Percentiles rank a stretch among this genome's conserved stretches.
Conservation (phyloP, 257 asterid species). For the Lithospermum erythrorhizon region DNA sequence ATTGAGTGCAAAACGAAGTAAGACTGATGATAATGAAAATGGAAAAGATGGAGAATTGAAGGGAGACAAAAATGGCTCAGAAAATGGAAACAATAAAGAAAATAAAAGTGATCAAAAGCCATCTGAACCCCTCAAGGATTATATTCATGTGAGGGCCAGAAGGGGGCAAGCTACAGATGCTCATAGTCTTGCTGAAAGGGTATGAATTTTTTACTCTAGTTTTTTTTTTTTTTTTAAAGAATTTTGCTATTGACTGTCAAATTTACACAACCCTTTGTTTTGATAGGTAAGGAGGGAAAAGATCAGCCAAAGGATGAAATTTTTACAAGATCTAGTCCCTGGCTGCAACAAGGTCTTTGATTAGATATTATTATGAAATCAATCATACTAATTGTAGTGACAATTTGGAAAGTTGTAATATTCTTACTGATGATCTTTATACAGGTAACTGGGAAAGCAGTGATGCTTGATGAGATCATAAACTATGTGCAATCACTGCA, state of each 20-base stretch:
- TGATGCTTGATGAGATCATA: slow-evolving; percentile 92
- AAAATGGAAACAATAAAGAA: slow-evolving; percentile 17
- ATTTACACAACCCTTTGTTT: neutral
- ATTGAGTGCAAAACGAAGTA: slow-evolving; percentile 48
- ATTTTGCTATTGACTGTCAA: neutral
- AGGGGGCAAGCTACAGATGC: slow-evolving; percentile 98
- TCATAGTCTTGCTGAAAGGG: slow-evolving; percentile 95
- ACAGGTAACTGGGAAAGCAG: slow-evolving; percentile 92
- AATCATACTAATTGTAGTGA: too few relatives aligned
- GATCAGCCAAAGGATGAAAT: slow-evolving; percentile 87
- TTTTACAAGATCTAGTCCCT: slow-evolving; percentile 85
- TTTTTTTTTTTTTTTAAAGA: neutral
- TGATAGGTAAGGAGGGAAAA: slow-evolving; percentile 80
- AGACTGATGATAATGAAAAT: slow-evolving; percentile 20
- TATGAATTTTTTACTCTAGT: slow-evolving; percentile 10
- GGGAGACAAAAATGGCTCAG: slow-evolving; percentile 15
- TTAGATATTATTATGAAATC: neutral
- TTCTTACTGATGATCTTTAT: neutral
- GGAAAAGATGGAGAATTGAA: slow-evolving; percentile 20
- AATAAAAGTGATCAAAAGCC: slow-evolving; percentile 24
- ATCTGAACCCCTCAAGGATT: slow-evolving; percentile 64
- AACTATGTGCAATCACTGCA: slow-evolving; percentile 82
- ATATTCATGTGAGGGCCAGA: slow-evolving; percentile 93
- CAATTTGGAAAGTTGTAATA: neutral
- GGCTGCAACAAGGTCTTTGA: slow-evolving; percentile 83